These are phyloP conservation scores for Aspergillus biplanus DNA, from an alignment of 495 filamentous ascomycete genomes.

Conservation along the genomic window DNA sequence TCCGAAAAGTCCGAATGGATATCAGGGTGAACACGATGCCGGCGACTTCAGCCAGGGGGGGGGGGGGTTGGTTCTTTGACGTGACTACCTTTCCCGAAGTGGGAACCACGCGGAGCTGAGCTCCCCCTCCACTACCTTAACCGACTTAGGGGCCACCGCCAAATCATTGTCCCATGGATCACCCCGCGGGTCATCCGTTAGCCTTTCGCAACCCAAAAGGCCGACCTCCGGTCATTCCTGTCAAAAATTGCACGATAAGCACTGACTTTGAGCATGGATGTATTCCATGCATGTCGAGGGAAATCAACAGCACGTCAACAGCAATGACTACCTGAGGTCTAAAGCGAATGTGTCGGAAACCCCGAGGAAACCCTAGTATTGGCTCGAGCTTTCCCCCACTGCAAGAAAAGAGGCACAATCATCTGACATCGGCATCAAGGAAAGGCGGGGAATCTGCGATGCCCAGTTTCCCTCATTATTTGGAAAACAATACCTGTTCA, in stretches of 20 bases:
- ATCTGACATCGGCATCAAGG: neutral
- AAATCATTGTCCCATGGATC: constrained; percentile 27
- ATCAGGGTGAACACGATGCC: constrained; percentile 34
- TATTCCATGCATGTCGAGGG: constrained; percentile 9
- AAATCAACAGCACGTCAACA: constrained; percentile 16
- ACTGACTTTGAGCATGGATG: constrained; percentile 8
- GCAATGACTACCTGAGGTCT: neutral
- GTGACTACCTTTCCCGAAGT: neutral
- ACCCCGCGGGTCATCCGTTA: constrained; percentile 16
- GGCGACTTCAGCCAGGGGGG: constrained; percentile 17
- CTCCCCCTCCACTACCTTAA: neutral
- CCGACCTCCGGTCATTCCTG: neutral
- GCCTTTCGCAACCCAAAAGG: constrained; percentile 3
- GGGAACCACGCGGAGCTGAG: neutral
- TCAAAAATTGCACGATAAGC: constrained; percentile 10
- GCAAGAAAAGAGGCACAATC: neutral
- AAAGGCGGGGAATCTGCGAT: constrained; percentile 3
- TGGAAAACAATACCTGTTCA: neutral
- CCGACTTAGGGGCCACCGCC: neutral
- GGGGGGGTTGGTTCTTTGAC: neutral
- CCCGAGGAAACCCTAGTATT: constrained; percentile 22
- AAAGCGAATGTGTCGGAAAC: constrained; percentile 19
- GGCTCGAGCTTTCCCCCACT: constrained; percentile 7
- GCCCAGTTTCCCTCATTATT: neutral
- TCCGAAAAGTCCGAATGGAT: constrained; percentile 50